Conservation (phyloP, 352 stramenopile genomes). For the Pythium plurisporium region DNA sequence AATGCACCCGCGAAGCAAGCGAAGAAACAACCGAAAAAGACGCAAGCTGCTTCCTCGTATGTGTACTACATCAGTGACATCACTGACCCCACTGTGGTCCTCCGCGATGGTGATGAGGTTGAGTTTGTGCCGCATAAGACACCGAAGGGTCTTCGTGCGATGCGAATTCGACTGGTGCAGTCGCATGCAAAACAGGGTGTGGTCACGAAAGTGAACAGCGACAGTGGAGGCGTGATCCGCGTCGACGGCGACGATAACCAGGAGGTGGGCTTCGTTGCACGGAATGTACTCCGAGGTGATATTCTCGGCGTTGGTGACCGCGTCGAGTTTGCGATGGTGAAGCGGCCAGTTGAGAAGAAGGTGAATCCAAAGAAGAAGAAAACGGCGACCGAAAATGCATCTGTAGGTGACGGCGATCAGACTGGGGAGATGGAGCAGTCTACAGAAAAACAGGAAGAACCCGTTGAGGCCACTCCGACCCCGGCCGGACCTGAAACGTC, state of each 20-base stretch:
- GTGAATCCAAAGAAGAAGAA: conserved; percentile 13
- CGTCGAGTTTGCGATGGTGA: conserved; percentile 58
- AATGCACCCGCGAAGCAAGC: background rate
- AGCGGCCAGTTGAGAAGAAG: conserved; percentile 18
- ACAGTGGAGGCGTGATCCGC: conserved; percentile 50
- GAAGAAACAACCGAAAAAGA: conserved; percentile 16
- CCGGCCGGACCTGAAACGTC: background rate
- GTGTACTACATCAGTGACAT: conserved; percentile 72
- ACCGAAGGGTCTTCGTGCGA: conserved; percentile 46
- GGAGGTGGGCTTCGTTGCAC: conserved; percentile 41
- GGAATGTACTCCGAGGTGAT: conserved; percentile 57
- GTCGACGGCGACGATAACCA: conserved; percentile 35
- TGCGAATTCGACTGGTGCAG: conserved; percentile 46
- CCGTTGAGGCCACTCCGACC: conserved; percentile 8
- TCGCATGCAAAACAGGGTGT: conserved; percentile 59
- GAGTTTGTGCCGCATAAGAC: conserved; percentile 47
- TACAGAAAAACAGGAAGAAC: conserved; percentile 11
- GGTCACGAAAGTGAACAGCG: conserved; percentile 40
- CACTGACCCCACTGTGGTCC: conserved; percentile 38
- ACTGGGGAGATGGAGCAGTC: background rate
- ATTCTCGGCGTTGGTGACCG: conserved; percentile 58
- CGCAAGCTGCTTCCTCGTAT: conserved; percentile 25
- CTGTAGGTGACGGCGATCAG: background rate
- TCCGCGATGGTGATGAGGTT: conserved; percentile 71
- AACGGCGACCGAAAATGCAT: background rate